phyloP scores from a whole-genome alignment of 148 eudicot species.

The Amaranthus cruentus region DNA sequence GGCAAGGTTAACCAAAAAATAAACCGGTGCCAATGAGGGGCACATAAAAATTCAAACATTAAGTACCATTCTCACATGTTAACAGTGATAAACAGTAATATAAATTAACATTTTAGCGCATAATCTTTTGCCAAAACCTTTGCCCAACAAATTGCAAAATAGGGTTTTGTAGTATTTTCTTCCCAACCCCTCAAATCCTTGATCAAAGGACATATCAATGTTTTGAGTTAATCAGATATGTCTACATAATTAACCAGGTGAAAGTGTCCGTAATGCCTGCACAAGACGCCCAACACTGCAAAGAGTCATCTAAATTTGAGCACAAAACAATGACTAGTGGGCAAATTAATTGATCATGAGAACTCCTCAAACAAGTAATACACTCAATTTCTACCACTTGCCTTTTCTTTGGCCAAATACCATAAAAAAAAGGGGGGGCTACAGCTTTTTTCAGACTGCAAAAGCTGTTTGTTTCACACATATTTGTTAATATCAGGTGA shows the following conservation, averaged over 20 bases:
- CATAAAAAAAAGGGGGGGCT: constrained; percentile 91
- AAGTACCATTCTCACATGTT: not conserved
- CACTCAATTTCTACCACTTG: constrained; percentile 14
- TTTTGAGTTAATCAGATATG: not conserved
- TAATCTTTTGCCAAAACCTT: not conserved
- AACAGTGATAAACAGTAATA: not conserved
- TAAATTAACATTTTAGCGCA: not conserved
- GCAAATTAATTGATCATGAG: not conserved
- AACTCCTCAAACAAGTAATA: not conserved
- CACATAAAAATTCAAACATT: too few relatives aligned
- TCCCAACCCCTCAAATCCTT: not conserved
- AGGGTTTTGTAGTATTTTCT: not conserved
- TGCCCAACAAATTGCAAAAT: not conserved
- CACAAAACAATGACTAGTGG: not conserved
- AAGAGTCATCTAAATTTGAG: not conserved
- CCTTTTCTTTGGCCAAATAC: constrained; percentile 85
- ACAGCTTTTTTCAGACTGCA: constrained; percentile 86
- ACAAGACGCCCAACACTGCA: not conserved
- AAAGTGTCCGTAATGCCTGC: not conserved
- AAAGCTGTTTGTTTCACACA: constrained; percentile 45
- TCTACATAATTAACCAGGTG: not conserved
- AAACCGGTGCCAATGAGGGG: too few relatives aligned
- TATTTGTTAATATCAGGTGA: constrained; percentile 26
- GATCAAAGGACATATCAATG: not conserved
- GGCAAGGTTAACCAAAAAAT: too few relatives aligned